phyloP scores from a whole-genome alignment of 2,329 filamentous ascomycete species.

The Diaporthe velutina region DNA sequence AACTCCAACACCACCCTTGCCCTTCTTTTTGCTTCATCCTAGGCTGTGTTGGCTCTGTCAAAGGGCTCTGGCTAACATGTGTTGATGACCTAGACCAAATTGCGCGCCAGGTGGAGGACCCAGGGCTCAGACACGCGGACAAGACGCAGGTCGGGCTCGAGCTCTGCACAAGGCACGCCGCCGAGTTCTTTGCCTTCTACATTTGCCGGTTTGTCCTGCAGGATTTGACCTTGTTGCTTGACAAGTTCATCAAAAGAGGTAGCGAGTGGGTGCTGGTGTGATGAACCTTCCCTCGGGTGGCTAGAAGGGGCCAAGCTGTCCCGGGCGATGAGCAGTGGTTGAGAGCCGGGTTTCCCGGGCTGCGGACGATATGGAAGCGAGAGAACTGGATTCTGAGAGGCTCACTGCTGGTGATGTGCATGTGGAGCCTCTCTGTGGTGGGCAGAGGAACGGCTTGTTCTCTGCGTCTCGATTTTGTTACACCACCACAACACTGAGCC shows the following conservation, averaged over 20 bases:
- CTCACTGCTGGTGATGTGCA: not conserved
- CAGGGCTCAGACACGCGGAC: slow-evolving; percentile 89
- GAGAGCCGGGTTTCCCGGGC: not conserved
- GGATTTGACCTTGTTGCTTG: slow-evolving; percentile 86
- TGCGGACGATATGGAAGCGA: not conserved
- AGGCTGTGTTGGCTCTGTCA: slow-evolving; percentile 44
- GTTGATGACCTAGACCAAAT: slow-evolving; percentile 79
- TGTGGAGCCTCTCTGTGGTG: not conserved
- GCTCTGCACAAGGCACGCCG: slow-evolving; percentile 90
- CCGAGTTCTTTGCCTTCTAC: slow-evolving; percentile 98
- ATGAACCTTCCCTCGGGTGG: slow-evolving; percentile 40
- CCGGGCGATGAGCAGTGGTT: not conserved
- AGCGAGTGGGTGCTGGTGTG: slow-evolving; percentile 85
- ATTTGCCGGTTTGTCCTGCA: slow-evolving; percentile 93
- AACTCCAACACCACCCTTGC: not conserved
- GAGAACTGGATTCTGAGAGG: not conserved
- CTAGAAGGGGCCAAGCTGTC: not conserved
- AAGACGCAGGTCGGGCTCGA: slow-evolving; percentile 96
- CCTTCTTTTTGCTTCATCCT: no score
- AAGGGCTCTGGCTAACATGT: not conserved
- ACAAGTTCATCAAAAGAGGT: slow-evolving; percentile 97
- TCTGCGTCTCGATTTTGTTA: not conserved
- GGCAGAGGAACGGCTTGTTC: not conserved
- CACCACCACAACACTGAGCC: not conserved
- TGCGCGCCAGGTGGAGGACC: slow-evolving; percentile 94